phyloP scores from a whole-genome alignment of 495 filamentous ascomycete species.

The Sordaria brevicollis region DNA sequence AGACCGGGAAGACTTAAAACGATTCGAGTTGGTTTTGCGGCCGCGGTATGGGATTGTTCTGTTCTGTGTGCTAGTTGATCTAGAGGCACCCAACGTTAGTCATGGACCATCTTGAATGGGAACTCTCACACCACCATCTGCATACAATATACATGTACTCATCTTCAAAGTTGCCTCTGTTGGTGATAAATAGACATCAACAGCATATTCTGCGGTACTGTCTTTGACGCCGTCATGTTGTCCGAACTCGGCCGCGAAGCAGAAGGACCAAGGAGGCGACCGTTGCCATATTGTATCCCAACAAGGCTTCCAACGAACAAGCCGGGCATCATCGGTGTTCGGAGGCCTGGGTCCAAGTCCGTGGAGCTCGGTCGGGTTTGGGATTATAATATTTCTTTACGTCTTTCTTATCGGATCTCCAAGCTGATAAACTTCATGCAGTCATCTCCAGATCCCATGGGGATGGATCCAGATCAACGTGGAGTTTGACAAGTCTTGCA shows the following conservation, averaged over 20 bases:
- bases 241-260: not conserved
- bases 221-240: not conserved
- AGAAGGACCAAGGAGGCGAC: not conserved
- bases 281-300: not conserved
- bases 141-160: not conserved
- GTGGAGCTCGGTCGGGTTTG: not conserved
- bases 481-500: not conserved
- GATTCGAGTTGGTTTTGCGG: too few relatives aligned
- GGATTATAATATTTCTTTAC: not conserved
- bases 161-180: not conserved
- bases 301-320: not conserved
- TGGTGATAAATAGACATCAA: not conserved
- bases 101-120: not conserved
- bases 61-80: too few relatives aligned
- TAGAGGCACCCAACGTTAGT: not conserved
- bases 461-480: not conserved
- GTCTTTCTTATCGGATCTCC: not conserved
- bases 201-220: not conserved
- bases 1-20: too few relatives aligned
- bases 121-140: not conserved
- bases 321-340: not conserved
- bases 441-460: not conserved
- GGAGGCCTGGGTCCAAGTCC: not conserved
- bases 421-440: not conserved
- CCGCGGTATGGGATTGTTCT: too few relatives aligned